phyloP scores from a whole-genome alignment of 2,329 filamentous ascomycete genomes.

The Clathrospora elynae region DNA sequence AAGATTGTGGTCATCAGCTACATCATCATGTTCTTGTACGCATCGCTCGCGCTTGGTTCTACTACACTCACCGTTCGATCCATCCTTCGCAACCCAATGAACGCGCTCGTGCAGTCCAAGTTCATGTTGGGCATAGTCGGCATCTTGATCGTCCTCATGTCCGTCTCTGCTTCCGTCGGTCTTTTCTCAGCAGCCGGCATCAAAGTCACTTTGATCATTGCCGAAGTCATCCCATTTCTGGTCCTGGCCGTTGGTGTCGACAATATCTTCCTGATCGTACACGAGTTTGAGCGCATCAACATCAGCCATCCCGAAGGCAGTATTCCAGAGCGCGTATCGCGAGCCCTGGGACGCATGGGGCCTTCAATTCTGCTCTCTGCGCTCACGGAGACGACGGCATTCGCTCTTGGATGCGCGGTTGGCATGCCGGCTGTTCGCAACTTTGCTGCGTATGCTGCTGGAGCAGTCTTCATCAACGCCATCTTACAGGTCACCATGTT shows the following conservation, averaged over 20 bases:
- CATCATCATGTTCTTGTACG: constrained; percentile 98
- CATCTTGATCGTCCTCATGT: constrained; percentile 96
- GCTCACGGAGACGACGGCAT: constrained; percentile 91
- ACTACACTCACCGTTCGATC: constrained; percentile 79
- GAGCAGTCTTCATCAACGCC: constrained; percentile 95
- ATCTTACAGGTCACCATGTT: constrained; percentile 98
- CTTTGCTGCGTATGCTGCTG: constrained; percentile 94
- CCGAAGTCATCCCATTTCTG: constrained; percentile 97
- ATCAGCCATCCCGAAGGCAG: constrained; percentile 85
- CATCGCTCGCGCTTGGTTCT: constrained; percentile 87
- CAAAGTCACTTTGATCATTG: constrained; percentile 96
- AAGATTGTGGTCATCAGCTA: constrained; percentile 97
- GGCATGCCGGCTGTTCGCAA: constrained; percentile 98
- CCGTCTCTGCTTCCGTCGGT: constrained; percentile 91
- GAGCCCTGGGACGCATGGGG: constrained; percentile 92
- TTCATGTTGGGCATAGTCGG: constrained; percentile 94
- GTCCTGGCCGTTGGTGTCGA: constrained; percentile 96
- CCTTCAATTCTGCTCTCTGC: constrained; percentile 95
- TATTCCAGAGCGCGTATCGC: constrained; percentile 83
- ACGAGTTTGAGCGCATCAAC: constrained; percentile 96
- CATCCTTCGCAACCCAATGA: constrained; percentile 78
- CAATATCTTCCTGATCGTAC: constrained; percentile 98
- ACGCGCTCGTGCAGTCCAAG: constrained; percentile 91
- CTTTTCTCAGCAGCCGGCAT: constrained; percentile 90
- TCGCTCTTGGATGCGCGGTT: constrained; percentile 88